Evolutionary conservation across 2,329 filamentous ascomycete genomes (phyloP), one percentile per base, ranked within the genome.

Genomic region (Apiospora aurea): DNA sequence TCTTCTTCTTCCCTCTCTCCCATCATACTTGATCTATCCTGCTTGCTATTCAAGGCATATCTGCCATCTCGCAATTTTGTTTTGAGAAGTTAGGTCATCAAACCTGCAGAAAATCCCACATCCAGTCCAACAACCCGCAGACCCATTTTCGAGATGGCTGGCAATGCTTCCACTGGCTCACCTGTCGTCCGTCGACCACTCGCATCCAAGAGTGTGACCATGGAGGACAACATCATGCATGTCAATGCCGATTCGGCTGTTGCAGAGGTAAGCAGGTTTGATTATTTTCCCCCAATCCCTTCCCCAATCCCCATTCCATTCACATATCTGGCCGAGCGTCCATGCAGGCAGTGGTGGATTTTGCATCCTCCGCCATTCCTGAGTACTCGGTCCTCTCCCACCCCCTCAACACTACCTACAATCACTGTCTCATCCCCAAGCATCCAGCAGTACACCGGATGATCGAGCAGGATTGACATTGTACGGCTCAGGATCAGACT

Each of bases 81-180:
- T 76, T 73, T 76, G 75, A 73, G 61, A 70, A 75, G 75, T 71
- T 76, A 76, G 72, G 71, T 72, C 69, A 71, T 73, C 71, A 71
- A 70, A 64, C 69, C 7, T 64, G 34, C 57, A 46, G 29, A 61
- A 66, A 73, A 74, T 73, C 46, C 29, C 68, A 57, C 26, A 26
- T 69, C 71, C 70, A 69, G 13, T 47, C 70, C 70, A 24, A 64
- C 49, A 70, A 68, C 41, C 71, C 73, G 70, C 64, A 29, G 64
- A 71, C 44, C 71, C 70, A 61, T 41, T 41, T 34, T 26, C 76
- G 79, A 73, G 72, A 87, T 86, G 85, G 84, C 84, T 77, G 77
- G 79, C 72, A 77, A 75, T 73, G 77, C 77, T 53, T 81, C 82
- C 38, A 82, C 82, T 34, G 85, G 83, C 66, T 86, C 86, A 69